These are phyloP conservation scores for Chaetomium sp. DNA, from an alignment of 2,329 filamentous ascomycete species.

Conservation along the genomic window DNA sequence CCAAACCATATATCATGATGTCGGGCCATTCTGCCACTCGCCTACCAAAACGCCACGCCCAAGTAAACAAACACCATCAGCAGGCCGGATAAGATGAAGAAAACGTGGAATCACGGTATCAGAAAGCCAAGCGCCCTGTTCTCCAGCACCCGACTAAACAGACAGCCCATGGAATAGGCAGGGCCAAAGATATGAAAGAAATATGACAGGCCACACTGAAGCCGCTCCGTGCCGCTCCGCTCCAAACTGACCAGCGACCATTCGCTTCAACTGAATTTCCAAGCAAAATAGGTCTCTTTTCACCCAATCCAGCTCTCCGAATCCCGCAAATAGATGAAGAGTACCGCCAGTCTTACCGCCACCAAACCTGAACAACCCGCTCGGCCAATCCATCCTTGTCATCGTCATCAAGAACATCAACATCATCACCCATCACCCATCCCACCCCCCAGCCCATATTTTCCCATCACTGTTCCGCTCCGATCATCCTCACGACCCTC, in stretches of 20 bases:
- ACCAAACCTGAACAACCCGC: background rate
- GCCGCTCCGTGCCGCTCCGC: background rate
- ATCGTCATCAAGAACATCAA: background rate
- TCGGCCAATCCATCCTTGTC: background rate
- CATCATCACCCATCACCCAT: constrained; percentile 1
- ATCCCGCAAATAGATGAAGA: background rate
- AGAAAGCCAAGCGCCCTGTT: background rate
- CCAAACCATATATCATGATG: background rate
- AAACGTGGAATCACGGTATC: background rate
- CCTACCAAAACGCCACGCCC: background rate
- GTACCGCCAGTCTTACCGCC: background rate
- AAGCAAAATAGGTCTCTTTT: background rate
- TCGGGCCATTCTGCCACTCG: background rate
- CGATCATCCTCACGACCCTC: background rate
- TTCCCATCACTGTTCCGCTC: background rate
- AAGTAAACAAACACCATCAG: background rate
- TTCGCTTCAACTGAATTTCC: background rate
- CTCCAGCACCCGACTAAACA: background rate
- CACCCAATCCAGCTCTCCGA: background rate
- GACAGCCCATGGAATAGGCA: background rate
- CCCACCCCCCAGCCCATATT: background rate
- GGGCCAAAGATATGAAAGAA: background rate
- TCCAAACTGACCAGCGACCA: background rate
- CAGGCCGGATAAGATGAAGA: background rate
- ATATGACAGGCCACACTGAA: background rate